Percentiles rank a stretch among this genome's conserved stretches.
Conservation (phyloP, 2,329 filamentous ascomycete species). For the Diaporthe destruens region DNA sequence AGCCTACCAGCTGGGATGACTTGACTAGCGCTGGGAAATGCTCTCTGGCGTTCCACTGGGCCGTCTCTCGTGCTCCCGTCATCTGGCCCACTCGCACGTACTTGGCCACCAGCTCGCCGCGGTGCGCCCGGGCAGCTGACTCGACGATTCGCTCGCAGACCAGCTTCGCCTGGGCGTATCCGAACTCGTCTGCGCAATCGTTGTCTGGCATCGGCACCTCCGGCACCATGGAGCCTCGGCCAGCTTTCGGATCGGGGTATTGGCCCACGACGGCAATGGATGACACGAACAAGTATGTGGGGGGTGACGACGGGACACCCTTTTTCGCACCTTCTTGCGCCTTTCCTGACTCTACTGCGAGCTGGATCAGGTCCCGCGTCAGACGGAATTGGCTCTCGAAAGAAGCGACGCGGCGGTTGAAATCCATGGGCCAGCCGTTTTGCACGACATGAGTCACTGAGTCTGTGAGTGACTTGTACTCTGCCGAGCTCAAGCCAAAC, state of each 20-base stretch:
- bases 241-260: slow-evolving; percentile 46
- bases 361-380: slow-evolving; percentile 60
- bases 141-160: slow-evolving; percentile 55
- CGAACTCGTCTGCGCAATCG: slow-evolving; percentile 48
- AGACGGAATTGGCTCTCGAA: slow-evolving; percentile 62
- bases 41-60: slow-evolving; percentile 67
- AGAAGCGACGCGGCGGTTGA: slow-evolving; percentile 58
- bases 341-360: slow-evolving; percentile 45
- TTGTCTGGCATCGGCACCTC: slow-evolving; percentile 52
- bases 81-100: slow-evolving; percentile 60
- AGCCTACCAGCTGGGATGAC: slow-evolving; percentile 59
- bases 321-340: background rate
- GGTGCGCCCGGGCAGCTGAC: slow-evolving; percentile 47
- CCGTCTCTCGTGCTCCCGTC: slow-evolving; percentile 60
- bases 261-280: slow-evolving; percentile 52
- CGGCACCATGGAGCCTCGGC: slow-evolving; percentile 46
- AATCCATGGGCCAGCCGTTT: slow-evolving; percentile 61
- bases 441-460: slow-evolving; percentile 63
- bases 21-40: slow-evolving; percentile 64
- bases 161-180: slow-evolving; percentile 57
- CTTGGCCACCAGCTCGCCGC: slow-evolving; percentile 51
- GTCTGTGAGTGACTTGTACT: slow-evolving; percentile 54
- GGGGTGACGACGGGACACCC: background rate
- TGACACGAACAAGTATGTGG: slow-evolving; percentile 51
- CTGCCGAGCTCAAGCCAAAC: slow-evolving; percentile 55